phyloP scores from a whole-genome alignment of 257 asterid genomes.

The Pogostemon cablin region DNA sequence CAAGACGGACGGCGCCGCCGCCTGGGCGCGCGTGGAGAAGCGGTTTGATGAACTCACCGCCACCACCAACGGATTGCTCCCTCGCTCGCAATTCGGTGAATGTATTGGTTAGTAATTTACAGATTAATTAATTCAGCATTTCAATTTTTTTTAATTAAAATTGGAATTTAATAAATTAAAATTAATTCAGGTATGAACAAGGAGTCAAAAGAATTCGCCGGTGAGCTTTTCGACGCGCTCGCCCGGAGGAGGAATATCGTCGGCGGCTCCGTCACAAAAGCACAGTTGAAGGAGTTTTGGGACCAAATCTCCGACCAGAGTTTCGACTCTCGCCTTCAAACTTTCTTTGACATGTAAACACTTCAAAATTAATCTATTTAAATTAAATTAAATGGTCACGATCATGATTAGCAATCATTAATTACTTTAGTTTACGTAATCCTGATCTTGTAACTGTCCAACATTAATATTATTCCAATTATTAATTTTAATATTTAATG shows the following conservation, averaged over 20 bases:
- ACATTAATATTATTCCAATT: too few relatives aligned
- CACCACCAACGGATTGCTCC: conserved; percentile 59
- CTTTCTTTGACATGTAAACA: conserved; percentile 90
- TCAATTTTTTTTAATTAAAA: neutral
- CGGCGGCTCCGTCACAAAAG: conserved; percentile 58
- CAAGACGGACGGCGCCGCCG: conserved; percentile 78
- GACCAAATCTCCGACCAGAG: conserved; percentile 85
- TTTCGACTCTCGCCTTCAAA: conserved; percentile 86
- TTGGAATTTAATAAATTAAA: neutral
- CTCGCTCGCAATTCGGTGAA: conserved; percentile 69
- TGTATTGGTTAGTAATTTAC: conserved; percentile 67
- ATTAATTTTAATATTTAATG: neutral
- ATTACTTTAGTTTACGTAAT: neutral
- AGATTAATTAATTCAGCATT: neutral
- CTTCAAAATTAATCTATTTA: neutral
- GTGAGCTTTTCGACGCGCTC: conserved; percentile 80
- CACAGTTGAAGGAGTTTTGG: conserved; percentile 82
- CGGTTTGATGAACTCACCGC: conserved; percentile 61
- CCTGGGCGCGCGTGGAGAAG: conserved; percentile 83
- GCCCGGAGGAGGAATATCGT: conserved; percentile 66
- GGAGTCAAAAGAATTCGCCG: conserved; percentile 82
- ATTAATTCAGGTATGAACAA: conserved; percentile 70
- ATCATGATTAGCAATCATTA: neutral
- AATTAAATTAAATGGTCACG: neutral
- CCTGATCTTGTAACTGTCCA: too few relatives aligned